Evolutionary conservation across 192 early-diverging fungal species (phyloP).

Genomic region (Haplosporangium gracile): DNA sequence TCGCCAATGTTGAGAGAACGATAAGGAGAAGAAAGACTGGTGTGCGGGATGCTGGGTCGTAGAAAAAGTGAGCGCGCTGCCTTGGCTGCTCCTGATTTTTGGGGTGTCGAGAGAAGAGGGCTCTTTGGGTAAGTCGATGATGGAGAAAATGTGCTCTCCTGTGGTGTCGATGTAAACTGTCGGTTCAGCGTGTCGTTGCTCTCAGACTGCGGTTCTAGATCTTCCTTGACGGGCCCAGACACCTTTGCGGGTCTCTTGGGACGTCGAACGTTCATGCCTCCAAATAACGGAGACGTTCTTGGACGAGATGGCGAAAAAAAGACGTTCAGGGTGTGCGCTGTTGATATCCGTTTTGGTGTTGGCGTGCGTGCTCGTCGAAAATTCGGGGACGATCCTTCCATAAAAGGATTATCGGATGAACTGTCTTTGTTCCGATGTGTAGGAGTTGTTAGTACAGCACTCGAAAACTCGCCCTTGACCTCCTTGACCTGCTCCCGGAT

Average conservation of each 20-base stretch:
- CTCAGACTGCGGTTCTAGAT: conserved; percentile 16
- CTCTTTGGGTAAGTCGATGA: not conserved
- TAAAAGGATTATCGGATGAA: not conserved
- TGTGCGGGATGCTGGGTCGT: conserved; percentile 14
- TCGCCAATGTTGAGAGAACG: conserved; percentile 1
- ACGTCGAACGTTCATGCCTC: conserved; percentile 39
- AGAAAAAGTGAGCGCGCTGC: conserved; percentile 30
- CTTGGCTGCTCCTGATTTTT: conserved; percentile 41
- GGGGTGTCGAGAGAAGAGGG: conserved; percentile 21
- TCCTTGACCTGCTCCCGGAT: conserved; percentile 16
- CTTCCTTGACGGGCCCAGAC: conserved; percentile 18
- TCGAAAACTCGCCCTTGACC: not conserved
- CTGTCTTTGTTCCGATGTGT: not conserved
- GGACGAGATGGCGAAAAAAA: conserved; percentile 28
- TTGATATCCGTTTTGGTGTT: conserved; percentile 7
- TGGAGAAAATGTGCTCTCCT: not conserved
- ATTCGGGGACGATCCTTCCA: not conserved
- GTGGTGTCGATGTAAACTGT: not conserved
- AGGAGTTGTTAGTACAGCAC: not conserved
- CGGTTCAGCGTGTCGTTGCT: not conserved
- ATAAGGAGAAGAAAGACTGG: conserved; percentile 1
- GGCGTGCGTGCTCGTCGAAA: conserved; percentile 11
- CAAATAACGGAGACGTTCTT: conserved; percentile 37
- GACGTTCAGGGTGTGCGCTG: not conserved
- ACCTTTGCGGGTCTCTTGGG: not conserved